Base-by-base conservation (phyloP, 495 filamentous ascomycete species). In the Neurospora sp. region DNA sequence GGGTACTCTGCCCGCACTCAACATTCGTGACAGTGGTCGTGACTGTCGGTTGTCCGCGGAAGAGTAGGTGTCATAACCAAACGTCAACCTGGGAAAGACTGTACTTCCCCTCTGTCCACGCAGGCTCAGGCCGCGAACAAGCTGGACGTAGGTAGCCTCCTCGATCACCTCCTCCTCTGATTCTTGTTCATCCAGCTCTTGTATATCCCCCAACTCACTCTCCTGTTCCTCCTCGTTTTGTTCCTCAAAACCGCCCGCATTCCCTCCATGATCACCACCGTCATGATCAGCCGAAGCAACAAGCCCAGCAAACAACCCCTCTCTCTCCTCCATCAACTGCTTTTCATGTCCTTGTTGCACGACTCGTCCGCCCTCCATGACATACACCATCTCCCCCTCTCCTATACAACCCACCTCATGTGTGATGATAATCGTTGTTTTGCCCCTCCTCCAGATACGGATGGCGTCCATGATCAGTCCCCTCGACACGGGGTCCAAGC, bases 401-500 rank as follows among this genome's bases (percentile, higher is more conserved):
- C 81, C 81, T 42, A 99, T 96, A 69, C 96, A 92, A 0, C 90
- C 87, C 68, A 94, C 90, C 73, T 98, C 94, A 76, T 98, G 96
- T 0, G 96, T 98, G 77, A 98, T 93, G 69, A 96, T 90, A 68
- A 97, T 91, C 4, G 93, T 97, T 0, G 94, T 98, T 77, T 92
- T 94, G 1, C 88, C 91, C 70, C 85, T 86, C 20, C 93, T 85
- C 90, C 93, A 96, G 42, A 85, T 77, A 10, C 92, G 86, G 38
- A 97, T 89, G 0, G 87, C 86, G 8, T 91, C 88, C 85, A 97
- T 91, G 20, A 96, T 86, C 4, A 89, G 81, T 5, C 81, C 81
- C 73, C 93, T 87, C 71, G 87, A 93, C 16, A 87, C 83, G 4
- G 87, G 86, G 76, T 98, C 96, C 27, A 98, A 81, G 8, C 93